Evolutionary conservation across 495 filamentous ascomycete genomes (phyloP).

Genomic region (Hypoxylon fragiforme): DNA sequence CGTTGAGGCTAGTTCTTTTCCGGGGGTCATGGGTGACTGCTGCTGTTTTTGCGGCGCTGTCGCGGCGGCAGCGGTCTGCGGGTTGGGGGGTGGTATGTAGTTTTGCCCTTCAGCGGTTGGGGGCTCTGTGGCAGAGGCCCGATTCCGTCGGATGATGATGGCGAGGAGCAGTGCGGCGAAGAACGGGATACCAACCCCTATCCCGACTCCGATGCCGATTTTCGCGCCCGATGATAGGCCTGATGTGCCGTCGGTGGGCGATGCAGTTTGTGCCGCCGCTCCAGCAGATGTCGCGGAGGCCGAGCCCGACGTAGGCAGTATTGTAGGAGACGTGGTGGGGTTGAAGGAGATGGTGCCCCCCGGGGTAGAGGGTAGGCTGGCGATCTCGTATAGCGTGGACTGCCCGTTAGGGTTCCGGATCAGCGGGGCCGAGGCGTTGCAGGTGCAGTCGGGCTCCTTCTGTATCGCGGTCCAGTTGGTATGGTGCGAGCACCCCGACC

Average conservation of each 20-base stretch:
- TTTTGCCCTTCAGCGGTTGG: neutral
- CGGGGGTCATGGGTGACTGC: neutral
- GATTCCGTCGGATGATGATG: constrained; percentile 7
- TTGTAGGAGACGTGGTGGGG: constrained; percentile 9
- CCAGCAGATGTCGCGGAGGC: neutral
- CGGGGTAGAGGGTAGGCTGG: constrained; percentile 2
- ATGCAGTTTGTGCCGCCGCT: neutral
- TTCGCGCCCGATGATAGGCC: constrained; percentile 7
- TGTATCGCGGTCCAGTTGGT: constrained; percentile 10
- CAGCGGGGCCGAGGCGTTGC: constrained; percentile 18
- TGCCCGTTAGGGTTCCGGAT: constrained; percentile 28
- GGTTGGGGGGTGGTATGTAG: neutral
- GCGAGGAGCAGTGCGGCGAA: constrained; percentile 1
- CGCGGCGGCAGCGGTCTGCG: no score
- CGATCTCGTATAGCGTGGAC: constrained; percentile 12
- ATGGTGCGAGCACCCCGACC: constrained; percentile 21
- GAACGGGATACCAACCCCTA: constrained; percentile 6
- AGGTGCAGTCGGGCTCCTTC: constrained; percentile 27
- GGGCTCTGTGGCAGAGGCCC: neutral
- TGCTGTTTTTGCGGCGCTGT: neutral
- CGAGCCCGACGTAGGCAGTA: neutral
- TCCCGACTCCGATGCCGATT: constrained; percentile 3
- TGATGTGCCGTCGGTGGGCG: neutral
- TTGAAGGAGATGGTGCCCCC: constrained; percentile 14
- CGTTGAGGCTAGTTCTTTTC: neutral